phyloP scores from a whole-genome alignment of 2,329 filamentous ascomycete genomes.

The Pseudogymnoascus sp. region DNA sequence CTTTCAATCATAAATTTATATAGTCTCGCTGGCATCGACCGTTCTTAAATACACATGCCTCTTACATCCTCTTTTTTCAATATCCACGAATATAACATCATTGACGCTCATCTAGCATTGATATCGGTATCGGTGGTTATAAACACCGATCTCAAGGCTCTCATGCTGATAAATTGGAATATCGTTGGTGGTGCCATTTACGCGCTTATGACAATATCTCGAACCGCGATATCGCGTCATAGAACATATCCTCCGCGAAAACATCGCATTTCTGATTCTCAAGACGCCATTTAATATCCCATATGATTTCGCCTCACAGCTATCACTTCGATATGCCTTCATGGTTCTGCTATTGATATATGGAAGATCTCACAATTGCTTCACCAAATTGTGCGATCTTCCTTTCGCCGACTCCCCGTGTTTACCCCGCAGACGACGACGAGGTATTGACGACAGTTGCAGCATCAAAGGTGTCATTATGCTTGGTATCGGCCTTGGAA shows the following conservation, averaged over 20 bases:
- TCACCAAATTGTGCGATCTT: not conserved
- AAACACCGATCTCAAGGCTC: not conserved
- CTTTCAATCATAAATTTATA: not conserved
- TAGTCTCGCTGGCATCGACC: not conserved
- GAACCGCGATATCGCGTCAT: not conserved
- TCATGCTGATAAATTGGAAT: conserved; percentile 3
- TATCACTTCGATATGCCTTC: not conserved
- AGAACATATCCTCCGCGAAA: not conserved
- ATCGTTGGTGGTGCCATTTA: not conserved
- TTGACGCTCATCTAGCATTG: not conserved
- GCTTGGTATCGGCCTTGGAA: not conserved
- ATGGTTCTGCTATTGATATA: not conserved
- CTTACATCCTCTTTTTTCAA: not conserved
- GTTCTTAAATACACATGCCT: not conserved
- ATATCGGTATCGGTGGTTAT: not conserved
- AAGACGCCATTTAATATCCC: not conserved
- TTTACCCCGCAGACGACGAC: not conserved
- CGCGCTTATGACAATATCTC: not conserved
- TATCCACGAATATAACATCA: not conserved
- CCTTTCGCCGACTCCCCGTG: not conserved
- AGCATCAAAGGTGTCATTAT: not conserved
- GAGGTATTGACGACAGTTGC: not conserved
- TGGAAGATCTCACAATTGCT: not conserved
- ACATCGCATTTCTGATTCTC: not conserved
- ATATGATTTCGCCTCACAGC: not conserved